Conservation (phyloP, 345 rosid species). For the Dipteronia sinensis region DNA sequence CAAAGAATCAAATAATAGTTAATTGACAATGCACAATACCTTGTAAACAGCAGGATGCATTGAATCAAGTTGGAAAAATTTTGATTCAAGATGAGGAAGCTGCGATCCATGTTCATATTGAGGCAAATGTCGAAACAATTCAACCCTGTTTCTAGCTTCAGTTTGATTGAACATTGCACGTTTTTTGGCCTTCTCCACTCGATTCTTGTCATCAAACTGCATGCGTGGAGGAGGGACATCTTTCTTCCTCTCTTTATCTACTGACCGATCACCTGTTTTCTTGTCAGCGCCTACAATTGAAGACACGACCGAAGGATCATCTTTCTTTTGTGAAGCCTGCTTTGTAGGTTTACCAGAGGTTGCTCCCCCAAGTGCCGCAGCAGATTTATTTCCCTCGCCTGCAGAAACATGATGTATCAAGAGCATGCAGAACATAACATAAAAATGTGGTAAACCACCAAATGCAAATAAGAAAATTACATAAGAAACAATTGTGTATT, state of each 20-base stretch:
- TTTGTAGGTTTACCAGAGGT: constrained; percentile 44
- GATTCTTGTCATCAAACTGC: constrained; percentile 77
- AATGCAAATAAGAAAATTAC: background rate
- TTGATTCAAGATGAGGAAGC: constrained; percentile 58
- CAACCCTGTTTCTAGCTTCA: constrained; percentile 74
- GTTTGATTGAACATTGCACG: constrained; percentile 66
- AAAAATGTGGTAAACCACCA: background rate
- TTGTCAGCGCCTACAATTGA: constrained; percentile 51
- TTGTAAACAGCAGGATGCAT: constrained; percentile 77
- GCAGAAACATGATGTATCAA: constrained; percentile 20
- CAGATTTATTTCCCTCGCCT: constrained; percentile 51
- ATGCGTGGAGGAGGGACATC: constrained; percentile 68
- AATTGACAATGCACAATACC: constrained; percentile 39
- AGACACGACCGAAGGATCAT: constrained; percentile 37
- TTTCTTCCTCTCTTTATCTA: constrained; percentile 68
- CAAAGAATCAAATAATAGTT: constrained; percentile 1
- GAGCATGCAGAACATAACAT: constrained; percentile 5
- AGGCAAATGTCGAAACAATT: constrained; percentile 77
- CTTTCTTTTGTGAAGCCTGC: constrained; percentile 57
- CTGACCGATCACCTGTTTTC: constrained; percentile 39
- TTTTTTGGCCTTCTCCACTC: constrained; percentile 77
- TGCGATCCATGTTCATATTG: constrained; percentile 68
- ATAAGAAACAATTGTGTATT: background rate
- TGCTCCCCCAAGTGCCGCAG: constrained; percentile 33
- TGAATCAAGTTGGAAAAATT: constrained; percentile 57